A percentile compares a stretch with the other conserved stretches of the same genome.
Conservation (phyloP, 1,284 basidiomycete genomes). For the Salmacisia buchloeana region DNA sequence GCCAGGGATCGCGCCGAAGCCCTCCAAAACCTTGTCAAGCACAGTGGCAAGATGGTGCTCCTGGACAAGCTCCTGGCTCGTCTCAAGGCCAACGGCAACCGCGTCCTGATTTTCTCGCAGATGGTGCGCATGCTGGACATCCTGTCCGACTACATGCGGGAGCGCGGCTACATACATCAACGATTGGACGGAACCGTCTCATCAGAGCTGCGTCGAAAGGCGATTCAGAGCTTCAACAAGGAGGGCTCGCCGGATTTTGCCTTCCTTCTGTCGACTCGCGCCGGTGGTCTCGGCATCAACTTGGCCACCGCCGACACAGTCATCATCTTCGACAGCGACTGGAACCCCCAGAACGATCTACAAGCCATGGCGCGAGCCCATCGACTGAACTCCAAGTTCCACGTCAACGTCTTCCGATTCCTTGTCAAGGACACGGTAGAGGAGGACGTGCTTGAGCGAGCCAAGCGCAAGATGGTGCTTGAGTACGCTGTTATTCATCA, state of each 20-base stretch:
- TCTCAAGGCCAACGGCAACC: constrained; percentile 54
- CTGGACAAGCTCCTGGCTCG: constrained; percentile 54
- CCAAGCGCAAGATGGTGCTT: constrained; percentile 98
- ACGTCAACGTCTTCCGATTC: constrained; percentile 94
- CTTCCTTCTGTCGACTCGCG: constrained; percentile 47
- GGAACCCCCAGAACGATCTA: constrained; percentile 97
- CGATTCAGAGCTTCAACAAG: constrained; percentile 72
- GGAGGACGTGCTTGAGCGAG: constrained; percentile 94
- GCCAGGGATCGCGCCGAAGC: constrained; percentile 72
- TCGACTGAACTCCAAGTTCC: constrained; percentile 63
- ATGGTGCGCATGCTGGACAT: constrained; percentile 99
- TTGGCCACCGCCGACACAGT: constrained; percentile 88
- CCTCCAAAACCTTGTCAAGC: constrained; percentile 53
- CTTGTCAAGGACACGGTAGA: constrained; percentile 99
- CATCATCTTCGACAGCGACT: constrained; percentile 83
- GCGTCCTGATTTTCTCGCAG: constrained; percentile 66
- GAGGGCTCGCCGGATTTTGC: constrained; percentile 64
- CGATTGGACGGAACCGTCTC: constrained; percentile 71
- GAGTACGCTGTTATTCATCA: constrained; percentile 99
- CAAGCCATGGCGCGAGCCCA: constrained; percentile 96
- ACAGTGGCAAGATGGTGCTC: constrained; percentile 55
- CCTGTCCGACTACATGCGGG: constrained; percentile 88
- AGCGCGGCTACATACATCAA: constrained; percentile 78
- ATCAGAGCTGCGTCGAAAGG: constrained; percentile 75
- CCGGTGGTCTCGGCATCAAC: constrained; percentile 50